Conservation (phyloP, 805 yeast species). For the Danielia reshetovae region DNA sequence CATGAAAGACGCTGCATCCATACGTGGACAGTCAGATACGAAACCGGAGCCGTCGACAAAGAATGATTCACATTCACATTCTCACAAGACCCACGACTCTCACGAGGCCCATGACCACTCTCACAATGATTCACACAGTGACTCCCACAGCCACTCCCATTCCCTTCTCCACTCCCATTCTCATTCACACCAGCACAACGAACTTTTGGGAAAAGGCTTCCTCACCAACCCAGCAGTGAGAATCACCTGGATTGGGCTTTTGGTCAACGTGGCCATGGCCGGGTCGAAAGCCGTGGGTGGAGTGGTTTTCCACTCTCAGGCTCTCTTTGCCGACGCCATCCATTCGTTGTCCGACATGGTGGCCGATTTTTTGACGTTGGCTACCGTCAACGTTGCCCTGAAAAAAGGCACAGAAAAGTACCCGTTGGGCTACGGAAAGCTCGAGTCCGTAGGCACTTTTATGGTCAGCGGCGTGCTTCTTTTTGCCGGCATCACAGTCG, state of each 20-base stretch:
- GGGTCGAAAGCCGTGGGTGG: slow-evolving; percentile 87
- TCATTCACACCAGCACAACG: slow-evolving; percentile 37
- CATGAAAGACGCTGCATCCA: too few species aligned
- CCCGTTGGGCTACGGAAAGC: slow-evolving; percentile 89
- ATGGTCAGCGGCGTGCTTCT: slow-evolving; percentile 81
- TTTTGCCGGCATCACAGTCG: slow-evolving; percentile 87
- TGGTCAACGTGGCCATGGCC: slow-evolving; percentile 83
- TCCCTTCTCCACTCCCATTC: slow-evolving; percentile 36
- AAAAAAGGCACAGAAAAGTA: slow-evolving; percentile 50
- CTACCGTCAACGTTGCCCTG: slow-evolving; percentile 76
- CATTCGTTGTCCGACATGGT: slow-evolving; percentile 90
- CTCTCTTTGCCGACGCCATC: slow-evolving; percentile 89
- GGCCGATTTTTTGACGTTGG: slow-evolving; percentile 83
- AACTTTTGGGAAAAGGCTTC: slow-evolving; percentile 29
- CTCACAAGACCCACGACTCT: too few species aligned
- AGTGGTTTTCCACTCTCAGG: slow-evolving; percentile 87
- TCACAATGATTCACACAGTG: too few species aligned
- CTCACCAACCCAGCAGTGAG: slow-evolving; percentile 76
- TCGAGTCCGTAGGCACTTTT: slow-evolving; percentile 88
- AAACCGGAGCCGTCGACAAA: too few species aligned
- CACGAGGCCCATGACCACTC: slow-evolving; percentile 10
- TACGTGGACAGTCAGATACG: too few species aligned
- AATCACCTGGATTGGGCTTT: slow-evolving; percentile 87
- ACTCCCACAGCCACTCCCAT: slow-evolving; percentile 36
- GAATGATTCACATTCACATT: too few species aligned